Percentiles rank a stretch among this genome's conserved stretches.
Evolutionary conservation across 2,329 filamentous ascomycete species (phyloP).

Genomic region (Colletotrichum gloeosporioides): DNA sequence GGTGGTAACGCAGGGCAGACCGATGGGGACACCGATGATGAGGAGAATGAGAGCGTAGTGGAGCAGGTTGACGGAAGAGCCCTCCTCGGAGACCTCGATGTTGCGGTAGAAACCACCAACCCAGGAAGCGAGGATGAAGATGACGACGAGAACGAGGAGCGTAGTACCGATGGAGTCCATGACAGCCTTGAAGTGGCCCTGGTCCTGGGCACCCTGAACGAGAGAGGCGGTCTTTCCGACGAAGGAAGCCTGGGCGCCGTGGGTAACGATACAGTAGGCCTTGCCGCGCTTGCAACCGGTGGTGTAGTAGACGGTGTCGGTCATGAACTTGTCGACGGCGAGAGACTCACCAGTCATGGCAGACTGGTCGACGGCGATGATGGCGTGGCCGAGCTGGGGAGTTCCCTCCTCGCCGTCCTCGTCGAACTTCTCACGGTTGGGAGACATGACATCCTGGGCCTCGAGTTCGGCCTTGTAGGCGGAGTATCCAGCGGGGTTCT

Average conservation of each 20-base stretch:
- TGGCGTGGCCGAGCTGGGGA: conserved; percentile 66
- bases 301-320: conserved; percentile 78
- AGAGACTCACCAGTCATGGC: conserved; percentile 83
- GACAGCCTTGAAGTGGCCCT: conserved; percentile 82
- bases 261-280: conserved; percentile 71
- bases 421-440: conserved; percentile 51
- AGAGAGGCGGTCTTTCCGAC: conserved; percentile 78
- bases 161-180: conserved; percentile 82
- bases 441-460: conserved; percentile 57
- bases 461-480: conserved; percentile 57
- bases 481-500: conserved; percentile 61
- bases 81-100: conserved; percentile 63
- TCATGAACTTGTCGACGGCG: conserved; percentile 81
- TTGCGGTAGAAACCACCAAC: conserved; percentile 81
- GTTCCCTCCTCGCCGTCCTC: conserved; percentile 59
- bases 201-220: conserved; percentile 76
- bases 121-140: conserved; percentile 78
- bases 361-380: conserved; percentile 78
- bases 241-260: conserved; percentile 75
- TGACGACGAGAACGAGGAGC: conserved; percentile 77
- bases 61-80: conserved; percentile 64
- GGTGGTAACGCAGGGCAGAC: conserved; percentile 80
- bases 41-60: conserved; percentile 74
- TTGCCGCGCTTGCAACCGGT: conserved; percentile 84
- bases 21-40: conserved; percentile 81